Evolutionary conservation across 805 yeast species (phyloP).

Genomic region (Lipomyces orientalis): DNA sequence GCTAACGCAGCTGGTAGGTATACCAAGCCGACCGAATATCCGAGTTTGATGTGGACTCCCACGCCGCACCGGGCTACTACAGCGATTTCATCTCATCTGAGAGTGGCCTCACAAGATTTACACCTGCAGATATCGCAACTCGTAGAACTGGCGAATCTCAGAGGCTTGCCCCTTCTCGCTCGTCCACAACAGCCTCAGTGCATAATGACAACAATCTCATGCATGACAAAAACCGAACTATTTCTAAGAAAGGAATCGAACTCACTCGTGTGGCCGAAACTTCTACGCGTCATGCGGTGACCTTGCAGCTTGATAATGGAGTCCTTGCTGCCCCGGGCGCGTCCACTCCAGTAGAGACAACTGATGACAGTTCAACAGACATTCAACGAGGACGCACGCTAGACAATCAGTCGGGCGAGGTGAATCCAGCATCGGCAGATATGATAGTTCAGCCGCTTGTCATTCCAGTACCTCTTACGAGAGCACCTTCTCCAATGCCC

Average conservation of each 20-base stretch:
- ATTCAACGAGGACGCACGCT: background rate
- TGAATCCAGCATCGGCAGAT: background rate
- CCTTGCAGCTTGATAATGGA: background rate
- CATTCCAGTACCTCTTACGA: slow-evolving; percentile 3
- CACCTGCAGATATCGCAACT: slow-evolving; percentile 18
- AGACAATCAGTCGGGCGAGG: background rate
- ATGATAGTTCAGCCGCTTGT: slow-evolving; percentile 5
- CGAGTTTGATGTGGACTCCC: slow-evolving; percentile 11
- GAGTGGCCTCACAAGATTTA: slow-evolving; percentile 2
- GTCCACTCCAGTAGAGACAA: background rate
- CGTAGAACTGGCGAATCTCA: background rate
- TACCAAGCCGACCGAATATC: slow-evolving; percentile 24
- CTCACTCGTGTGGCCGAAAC: background rate
- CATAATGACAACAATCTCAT: background rate
- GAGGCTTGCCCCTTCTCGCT: background rate
- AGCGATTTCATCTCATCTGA: slow-evolving; percentile 4
- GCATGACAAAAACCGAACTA: background rate
- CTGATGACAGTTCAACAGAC: background rate
- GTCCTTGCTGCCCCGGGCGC: background rate
- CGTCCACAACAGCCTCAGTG: background rate
- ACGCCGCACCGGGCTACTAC: background rate
- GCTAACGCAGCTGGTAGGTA: background rate
- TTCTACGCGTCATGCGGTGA: background rate
- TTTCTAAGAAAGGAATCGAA: background rate
- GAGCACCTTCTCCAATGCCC: slow-evolving; percentile 6